These are phyloP conservation scores for Cryptosporidium muris DNA, from an alignment of 169 alveolate species.

Conservation along the genomic window DNA sequence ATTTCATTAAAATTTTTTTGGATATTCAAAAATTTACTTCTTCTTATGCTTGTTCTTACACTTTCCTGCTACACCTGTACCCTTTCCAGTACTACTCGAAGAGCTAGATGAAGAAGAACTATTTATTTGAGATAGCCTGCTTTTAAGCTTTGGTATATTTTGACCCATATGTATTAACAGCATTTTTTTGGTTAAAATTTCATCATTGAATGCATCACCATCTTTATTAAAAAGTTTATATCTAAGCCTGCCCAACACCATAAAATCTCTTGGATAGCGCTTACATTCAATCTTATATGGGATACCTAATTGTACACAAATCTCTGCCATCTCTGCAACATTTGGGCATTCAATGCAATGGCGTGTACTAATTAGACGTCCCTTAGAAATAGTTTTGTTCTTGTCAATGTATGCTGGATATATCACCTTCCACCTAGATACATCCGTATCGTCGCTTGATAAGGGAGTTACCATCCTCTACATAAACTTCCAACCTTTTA, in stretches of 20 bases:
- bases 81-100: neutral
- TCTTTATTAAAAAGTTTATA: constrained; percentile 5
- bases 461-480: too few species aligned
- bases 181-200: constrained; percentile 12
- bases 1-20: constrained; percentile 1
- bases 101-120: neutral
- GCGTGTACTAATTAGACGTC: constrained; percentile 7
- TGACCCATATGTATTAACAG: constrained; percentile 10
- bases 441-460: neutral
- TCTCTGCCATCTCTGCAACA: constrained; percentile 63
- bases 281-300: constrained; percentile 48
- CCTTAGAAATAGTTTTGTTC: constrained; percentile 11
- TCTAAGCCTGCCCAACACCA: constrained; percentile 49
- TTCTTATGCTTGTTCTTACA: neutral
- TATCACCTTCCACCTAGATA: constrained; percentile 37
- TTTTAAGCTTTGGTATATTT: constrained; percentile 16
- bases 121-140: constrained; percentile 14
- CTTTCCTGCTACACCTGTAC: neutral
- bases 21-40: constrained; percentile 1
- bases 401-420: constrained; percentile 41
- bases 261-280: constrained; percentile 25
- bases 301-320: constrained; percentile 60
- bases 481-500: too few species aligned
- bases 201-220: constrained; percentile 25
- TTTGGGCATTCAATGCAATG: constrained; percentile 36